phyloP scores from a whole-genome alignment of 2,329 filamentous ascomycete species.

The Talaromyces sp. region DNA sequence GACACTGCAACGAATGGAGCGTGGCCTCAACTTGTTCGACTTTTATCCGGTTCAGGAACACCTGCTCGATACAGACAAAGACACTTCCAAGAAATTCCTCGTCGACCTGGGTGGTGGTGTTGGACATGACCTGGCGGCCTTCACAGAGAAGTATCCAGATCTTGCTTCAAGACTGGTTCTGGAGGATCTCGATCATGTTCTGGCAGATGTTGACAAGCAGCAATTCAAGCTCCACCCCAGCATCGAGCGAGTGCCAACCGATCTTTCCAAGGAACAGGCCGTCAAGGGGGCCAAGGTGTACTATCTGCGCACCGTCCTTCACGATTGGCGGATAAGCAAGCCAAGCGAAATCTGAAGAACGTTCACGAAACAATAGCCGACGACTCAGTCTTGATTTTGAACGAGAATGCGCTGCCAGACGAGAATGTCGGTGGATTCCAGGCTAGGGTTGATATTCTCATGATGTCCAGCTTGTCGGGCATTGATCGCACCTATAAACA shows the following conservation, averaged over 20 bases:
- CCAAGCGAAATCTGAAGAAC: constrained; percentile 21
- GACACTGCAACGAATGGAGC: constrained; percentile 15
- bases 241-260: constrained; percentile 16
- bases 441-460: constrained; percentile 22
- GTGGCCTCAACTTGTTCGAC: constrained; percentile 23
- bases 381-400: constrained; percentile 22
- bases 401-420: neutral
- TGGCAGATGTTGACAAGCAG: constrained; percentile 4
- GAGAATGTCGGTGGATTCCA: neutral
- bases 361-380: constrained; percentile 26
- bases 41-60: constrained; percentile 23
- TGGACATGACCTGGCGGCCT: constrained; percentile 1
- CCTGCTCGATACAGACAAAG: neutral
- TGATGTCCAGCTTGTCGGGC: constrained; percentile 26
- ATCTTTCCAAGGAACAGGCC: neutral
- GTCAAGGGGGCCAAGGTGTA: constrained; percentile 23
- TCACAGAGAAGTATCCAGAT: neutral
- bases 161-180: constrained; percentile 1
- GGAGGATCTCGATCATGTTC: constrained; percentile 6
- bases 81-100: neutral
- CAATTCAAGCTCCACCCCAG: constrained; percentile 25
- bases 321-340: constrained; percentile 30
- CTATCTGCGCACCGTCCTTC: constrained; percentile 29
- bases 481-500: constrained; percentile 26
- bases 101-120: constrained; percentile 13